Evolutionary conservation across 306 rosid species (phyloP).

Genomic region (Glycyrrhiza uralensis): DNA sequence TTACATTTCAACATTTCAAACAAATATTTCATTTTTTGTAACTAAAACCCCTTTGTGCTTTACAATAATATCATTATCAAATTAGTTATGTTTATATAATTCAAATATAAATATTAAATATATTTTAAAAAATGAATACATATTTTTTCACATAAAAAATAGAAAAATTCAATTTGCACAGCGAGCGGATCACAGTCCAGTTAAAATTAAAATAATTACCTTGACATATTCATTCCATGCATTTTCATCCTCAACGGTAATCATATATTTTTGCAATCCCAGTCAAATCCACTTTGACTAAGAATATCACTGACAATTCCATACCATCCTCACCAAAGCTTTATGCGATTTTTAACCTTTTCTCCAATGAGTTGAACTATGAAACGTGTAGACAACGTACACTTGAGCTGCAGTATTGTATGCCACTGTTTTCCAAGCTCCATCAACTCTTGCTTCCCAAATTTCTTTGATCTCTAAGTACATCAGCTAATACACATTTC

Average conservation of each 20-base stretch:
- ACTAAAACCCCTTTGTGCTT: no score
- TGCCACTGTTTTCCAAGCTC: neutral
- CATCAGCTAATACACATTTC: no score
- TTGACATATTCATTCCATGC: neutral
- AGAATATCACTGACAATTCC: neutral
- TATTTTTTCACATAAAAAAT: no score
- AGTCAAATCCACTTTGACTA: neutral
- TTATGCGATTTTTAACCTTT: neutral
- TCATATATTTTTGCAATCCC: neutral
- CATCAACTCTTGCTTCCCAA: neutral
- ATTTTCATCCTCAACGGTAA: neutral
- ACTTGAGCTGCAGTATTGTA: neutral
- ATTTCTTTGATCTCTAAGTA: no score
- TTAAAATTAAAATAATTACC: neutral
- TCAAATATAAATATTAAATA: no score
- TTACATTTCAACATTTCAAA: no score
- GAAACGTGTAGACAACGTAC: neutral
- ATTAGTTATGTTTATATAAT: no score
- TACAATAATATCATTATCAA: no score
- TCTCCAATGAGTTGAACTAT: neutral
- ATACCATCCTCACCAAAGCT: neutral
- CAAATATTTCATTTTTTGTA: no score
- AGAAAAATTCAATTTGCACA: no score
- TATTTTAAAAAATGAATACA: no score
- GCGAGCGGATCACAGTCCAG: no score